Evolutionary conservation across 306 rosid species (phyloP), one percentile per base, ranked within the genome.

Genomic region (Arachis hypogaea): DNA sequence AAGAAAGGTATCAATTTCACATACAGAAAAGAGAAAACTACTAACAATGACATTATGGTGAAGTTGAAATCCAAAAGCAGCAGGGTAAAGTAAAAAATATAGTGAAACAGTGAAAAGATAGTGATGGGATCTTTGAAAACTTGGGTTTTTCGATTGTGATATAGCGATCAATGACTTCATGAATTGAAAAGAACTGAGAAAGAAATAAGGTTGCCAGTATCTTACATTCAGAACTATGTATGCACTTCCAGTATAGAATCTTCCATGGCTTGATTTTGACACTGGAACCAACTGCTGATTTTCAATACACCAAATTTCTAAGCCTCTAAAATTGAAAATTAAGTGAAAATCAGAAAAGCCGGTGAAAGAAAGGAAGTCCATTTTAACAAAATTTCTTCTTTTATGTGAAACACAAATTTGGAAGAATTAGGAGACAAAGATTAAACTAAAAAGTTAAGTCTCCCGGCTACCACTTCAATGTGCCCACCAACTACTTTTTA

Each of bases 241-340:
- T 42, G 98, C 85, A 80, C 90, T 89, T 80, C 98, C 97, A 68
- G 87, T 81, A 76, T 89, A 89, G 87, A 93, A 91, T 64, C 86
- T 91, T 64, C 94, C 83, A 74, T 85, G 85, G 18, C 84, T 85
- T 61, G 98, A 78, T 75, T 86, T 83, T 49, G 93, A 85, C 44
- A 89, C 80, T 9, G 82, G 49, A 77, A 88, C 92, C 77, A 93
- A 71, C 62, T 45, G 78, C 64, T 85, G 92, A 77, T 82, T 89
- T 89, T 91, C 96, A 57, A 93, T 75, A 66, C 98, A 91, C 98
- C 98, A 93, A 66, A 93, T 84, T 81, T 93, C 97, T 80, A 91
- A 66, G 68, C 98, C 98, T 72, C 98, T 93, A 38, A 60, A 72
- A 38, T 46, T 40, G 59, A 78, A 80, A 65, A 86, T 18, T 82